These are phyloP conservation scores for Aspergillus sclerotialis DNA, from an alignment of 2,329 filamentous ascomycete genomes.

Conservation along the genomic window DNA sequence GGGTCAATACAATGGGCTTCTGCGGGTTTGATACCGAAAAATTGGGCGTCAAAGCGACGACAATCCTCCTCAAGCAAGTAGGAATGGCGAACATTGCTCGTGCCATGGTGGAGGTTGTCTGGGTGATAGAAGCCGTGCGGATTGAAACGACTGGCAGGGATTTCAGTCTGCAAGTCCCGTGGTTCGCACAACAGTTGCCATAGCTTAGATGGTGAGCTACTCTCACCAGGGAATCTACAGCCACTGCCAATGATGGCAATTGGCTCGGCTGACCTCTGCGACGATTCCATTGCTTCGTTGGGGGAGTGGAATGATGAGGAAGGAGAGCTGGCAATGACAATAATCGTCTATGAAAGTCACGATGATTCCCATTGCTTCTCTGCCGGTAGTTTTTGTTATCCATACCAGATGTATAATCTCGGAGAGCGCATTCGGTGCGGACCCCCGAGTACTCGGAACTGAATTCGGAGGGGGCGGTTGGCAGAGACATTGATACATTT, in stretches of 20 bases:
- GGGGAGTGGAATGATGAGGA: no score
- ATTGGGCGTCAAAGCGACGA: neutral
- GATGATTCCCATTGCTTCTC: no score
- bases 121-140: neutral
- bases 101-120: neutral
- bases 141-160: neutral
- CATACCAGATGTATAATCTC: no score
- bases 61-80: conserved; percentile 1
- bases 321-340: no score
- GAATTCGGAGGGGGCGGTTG: no score
- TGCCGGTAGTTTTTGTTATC: no score
- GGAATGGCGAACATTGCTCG: neutral
- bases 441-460: no score
- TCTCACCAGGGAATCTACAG: conserved; percentile 1
- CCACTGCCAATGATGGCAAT: conserved; percentile 1
- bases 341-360: no score
- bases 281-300: no score
- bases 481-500: no score
- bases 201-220: conserved; percentile 1
- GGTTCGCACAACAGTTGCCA: neutral
- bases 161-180: neutral
- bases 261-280: no score
- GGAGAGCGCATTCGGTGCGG: no score
- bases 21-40: conserved; percentile 1
- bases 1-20: conserved; percentile 2